Evolutionary conservation across 768 basidiomycete species (phyloP), one percentile per base, ranked within the genome.

Genomic region (Russula compacta): DNA sequence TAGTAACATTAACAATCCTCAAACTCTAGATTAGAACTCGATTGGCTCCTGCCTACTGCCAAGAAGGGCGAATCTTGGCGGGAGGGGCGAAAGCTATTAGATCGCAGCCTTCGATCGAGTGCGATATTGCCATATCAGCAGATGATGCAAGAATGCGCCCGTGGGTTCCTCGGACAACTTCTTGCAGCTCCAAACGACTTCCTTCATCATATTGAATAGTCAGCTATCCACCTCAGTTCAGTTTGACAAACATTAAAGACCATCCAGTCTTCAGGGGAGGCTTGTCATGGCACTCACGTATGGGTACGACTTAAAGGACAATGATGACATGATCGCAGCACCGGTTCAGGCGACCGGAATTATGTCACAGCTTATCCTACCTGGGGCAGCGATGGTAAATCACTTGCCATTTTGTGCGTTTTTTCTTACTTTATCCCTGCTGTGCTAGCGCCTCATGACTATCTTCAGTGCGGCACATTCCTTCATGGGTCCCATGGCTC

Each of bases 401-500:
- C 21, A 49, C 15, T 17, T 64, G 35, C 63, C 60, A 33, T 51
- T 64, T 33, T n/a, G 63, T 64, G 9, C 8, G 59, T 4, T 9
- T 19, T 2, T 6, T 15, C 11, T 29, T 15, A 35, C 14, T 24
- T 15, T 24, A 36, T 39, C 32, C 1, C 9, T 15, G 14, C 11
- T 21, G 2, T 43, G 11, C 6, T 15, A 24, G 24, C 8, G 6
- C 2, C 40, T 40, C n/a, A 61, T n/a, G 1, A 14, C 6, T 7
- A 14, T 36, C 8, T 11, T 11, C 19, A 62, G 61, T 62, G 32
- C 40, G 56, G 14, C 36, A 62, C n/a, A 43, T 62, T 11, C 60
- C 56, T 21, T 58, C 54, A 5, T 61, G 60, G 60, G 48, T 61
- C 2, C 60, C 60, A 29, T 43, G 36, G 36, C 8, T 62, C n/a